Evolutionary conservation across 2,329 filamentous ascomycete species (phyloP).

Genomic region (Fulvia fulva): DNA sequence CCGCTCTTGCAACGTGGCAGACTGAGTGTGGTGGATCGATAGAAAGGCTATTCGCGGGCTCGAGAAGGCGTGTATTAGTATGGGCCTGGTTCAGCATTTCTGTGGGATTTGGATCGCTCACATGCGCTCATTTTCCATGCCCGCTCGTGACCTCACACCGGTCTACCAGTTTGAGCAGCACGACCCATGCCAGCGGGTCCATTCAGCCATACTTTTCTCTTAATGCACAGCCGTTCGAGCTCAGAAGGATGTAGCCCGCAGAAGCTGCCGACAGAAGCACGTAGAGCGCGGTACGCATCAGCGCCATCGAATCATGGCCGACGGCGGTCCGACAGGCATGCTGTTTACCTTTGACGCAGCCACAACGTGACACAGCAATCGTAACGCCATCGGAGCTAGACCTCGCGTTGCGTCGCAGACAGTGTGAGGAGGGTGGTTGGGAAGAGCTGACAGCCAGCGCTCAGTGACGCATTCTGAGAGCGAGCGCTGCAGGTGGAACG

Average conservation of each 20-base stretch:
- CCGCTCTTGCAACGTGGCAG: constrained; percentile 52
- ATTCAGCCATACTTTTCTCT: background rate
- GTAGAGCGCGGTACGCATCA: constrained; percentile 18
- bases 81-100: constrained; percentile 7
- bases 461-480: constrained; percentile 15
- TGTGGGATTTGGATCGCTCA: constrained; percentile 1
- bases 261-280: constrained; percentile 16
- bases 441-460: constrained; percentile 17
- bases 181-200: constrained; percentile 2
- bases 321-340: constrained; percentile 12
- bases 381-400: constrained; percentile 18
- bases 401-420: constrained; percentile 14
- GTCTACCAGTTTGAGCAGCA: constrained; percentile 5
- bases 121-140: background rate
- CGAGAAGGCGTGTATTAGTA: constrained; percentile 21
- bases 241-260: background rate
- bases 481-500: constrained; percentile 12
- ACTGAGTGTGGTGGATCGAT: constrained; percentile 32
- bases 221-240: constrained; percentile 1
- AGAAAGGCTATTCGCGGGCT: constrained; percentile 27
- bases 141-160: constrained; percentile 7
- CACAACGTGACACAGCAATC: constrained; percentile 12
- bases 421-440: constrained; percentile 18
- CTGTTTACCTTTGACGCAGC: constrained; percentile 17
- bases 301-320: constrained; percentile 16